These are phyloP conservation scores for Edaphochlamys debaryana DNA, from an alignment of 139 green algal genomes.

Conservation along the genomic window DNA sequence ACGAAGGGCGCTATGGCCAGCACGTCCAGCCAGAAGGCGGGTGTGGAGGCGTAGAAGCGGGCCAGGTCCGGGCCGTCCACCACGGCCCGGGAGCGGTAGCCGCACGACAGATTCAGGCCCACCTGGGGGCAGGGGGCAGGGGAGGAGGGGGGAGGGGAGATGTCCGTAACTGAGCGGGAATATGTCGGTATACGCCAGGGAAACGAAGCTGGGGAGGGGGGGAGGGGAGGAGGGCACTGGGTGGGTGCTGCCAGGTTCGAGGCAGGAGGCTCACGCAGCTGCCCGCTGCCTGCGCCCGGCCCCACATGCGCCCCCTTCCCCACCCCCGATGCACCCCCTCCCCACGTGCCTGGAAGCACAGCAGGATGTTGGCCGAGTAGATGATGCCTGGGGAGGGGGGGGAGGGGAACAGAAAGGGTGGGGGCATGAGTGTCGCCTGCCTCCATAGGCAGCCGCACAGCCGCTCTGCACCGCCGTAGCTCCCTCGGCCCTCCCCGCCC, in stretches of 20 bases:
- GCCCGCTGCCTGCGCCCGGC: too few species aligned
- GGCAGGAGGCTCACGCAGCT: too few species aligned
- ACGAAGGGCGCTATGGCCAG: slow-evolving; percentile 41
- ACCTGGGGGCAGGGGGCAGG: not conserved
- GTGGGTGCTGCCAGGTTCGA: too few species aligned
- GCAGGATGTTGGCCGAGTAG: slow-evolving; percentile 34
- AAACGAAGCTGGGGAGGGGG: not conserved
- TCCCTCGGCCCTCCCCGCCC: too few species aligned
- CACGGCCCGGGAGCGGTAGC: slow-evolving; percentile 12
- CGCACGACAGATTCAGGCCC: slow-evolving; percentile 4
- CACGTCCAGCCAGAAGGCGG: slow-evolving; percentile 36
- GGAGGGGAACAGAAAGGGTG: not conserved
- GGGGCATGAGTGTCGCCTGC: too few species aligned
- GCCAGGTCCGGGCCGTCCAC: slow-evolving; percentile 8
- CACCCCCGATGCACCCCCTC: too few species aligned
- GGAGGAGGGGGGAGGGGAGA: not conserved
- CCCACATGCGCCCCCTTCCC: too few species aligned
- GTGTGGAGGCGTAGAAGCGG: not conserved
- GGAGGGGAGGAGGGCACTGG: not conserved
- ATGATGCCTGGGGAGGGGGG: slow-evolving; percentile 25
- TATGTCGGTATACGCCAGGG: not conserved
- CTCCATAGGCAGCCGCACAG: too few species aligned
- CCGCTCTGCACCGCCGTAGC: too few species aligned
- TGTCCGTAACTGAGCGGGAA: not conserved
- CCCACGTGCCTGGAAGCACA: slow-evolving; percentile 41